These are phyloP conservation scores for Puccinia polysora DNA, from an alignment of 1,284 basidiomycete genomes.

Conservation along the genomic window DNA sequence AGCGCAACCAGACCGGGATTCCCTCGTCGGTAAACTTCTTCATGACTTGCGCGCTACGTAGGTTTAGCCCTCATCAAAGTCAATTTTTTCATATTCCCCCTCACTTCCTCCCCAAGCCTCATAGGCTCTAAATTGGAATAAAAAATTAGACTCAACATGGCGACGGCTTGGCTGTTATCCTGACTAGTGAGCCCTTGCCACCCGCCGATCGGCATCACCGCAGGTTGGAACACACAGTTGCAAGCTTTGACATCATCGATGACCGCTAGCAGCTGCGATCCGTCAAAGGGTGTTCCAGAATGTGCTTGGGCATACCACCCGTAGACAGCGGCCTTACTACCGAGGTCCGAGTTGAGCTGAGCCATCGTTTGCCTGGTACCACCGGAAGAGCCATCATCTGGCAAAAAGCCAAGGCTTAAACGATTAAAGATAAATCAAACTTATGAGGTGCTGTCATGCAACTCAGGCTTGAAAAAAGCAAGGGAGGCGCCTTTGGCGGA, in stretches of 20 bases:
- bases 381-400: slow-evolving; percentile 44
- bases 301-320: slow-evolving; percentile 53
- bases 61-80: neutral
- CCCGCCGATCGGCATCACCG: slow-evolving; percentile 49
- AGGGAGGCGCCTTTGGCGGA: neutral
- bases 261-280: slow-evolving; percentile 50
- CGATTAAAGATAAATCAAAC: neutral
- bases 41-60: slow-evolving; percentile 49
- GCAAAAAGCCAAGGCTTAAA: slow-evolving; percentile 32
- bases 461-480: too few relatives aligned
- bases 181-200: slow-evolving; percentile 48
- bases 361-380: slow-evolving; percentile 49
- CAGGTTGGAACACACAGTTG: slow-evolving; percentile 53
- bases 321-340: slow-evolving; percentile 46
- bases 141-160: slow-evolving; percentile 6
- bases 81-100: too few relatives aligned
- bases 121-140: neutral
- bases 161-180: slow-evolving; percentile 51
- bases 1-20: slow-evolving; percentile 53
- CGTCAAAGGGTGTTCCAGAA: slow-evolving; percentile 52
- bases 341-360: slow-evolving; percentile 48
- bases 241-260: slow-evolving; percentile 51
- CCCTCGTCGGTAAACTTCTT: slow-evolving; percentile 54
- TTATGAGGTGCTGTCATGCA: slow-evolving; percentile 5
- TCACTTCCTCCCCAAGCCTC: too few relatives aligned